Percentiles rank a stretch among this genome's conserved stretches.
phyloP scores from a whole-genome alignment of 306 rosid genomes.

The Gynostemma pentaphyllum region DNA sequence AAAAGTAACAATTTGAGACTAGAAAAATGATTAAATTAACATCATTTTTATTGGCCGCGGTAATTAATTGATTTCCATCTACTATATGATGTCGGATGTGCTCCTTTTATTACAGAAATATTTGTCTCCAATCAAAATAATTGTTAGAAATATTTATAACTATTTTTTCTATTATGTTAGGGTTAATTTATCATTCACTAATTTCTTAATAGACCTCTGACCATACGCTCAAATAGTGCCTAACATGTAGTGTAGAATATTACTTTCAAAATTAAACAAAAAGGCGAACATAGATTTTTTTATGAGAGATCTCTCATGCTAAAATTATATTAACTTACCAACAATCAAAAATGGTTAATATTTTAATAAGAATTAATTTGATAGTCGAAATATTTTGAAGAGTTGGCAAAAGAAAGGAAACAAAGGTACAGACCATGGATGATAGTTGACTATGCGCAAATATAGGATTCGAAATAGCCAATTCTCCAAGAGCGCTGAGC shows the following conservation, averaged over 20 bases:
- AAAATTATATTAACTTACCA: not conserved
- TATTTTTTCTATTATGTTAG: too few species aligned
- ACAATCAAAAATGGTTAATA: not conserved
- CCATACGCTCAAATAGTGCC: too few species aligned
- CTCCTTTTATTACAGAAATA: too few species aligned
- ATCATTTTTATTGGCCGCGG: too few species aligned
- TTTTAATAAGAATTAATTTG: not conserved
- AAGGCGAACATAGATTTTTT: not conserved
- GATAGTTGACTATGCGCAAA: slow-evolving; percentile 82
- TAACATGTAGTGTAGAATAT: not conserved
- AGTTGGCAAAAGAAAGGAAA: not conserved
- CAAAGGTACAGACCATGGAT: slow-evolving; percentile 67
- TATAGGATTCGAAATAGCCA: slow-evolving; percentile 78
- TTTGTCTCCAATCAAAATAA: too few species aligned
- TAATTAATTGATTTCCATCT: too few species aligned
- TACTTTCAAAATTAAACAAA: not conserved
- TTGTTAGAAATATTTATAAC: too few species aligned
- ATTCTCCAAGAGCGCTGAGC: slow-evolving; percentile 81
- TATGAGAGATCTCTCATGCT: not conserved
- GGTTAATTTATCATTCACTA: too few species aligned
- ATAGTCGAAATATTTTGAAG: not conserved
- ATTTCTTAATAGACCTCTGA: too few species aligned
- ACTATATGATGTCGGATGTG: too few species aligned
- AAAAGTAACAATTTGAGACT: too few species aligned
- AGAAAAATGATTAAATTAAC: too few species aligned